Evolutionary conservation across 768 basidiomycete species (phyloP).

Genomic region (Mycena vitilis): DNA sequence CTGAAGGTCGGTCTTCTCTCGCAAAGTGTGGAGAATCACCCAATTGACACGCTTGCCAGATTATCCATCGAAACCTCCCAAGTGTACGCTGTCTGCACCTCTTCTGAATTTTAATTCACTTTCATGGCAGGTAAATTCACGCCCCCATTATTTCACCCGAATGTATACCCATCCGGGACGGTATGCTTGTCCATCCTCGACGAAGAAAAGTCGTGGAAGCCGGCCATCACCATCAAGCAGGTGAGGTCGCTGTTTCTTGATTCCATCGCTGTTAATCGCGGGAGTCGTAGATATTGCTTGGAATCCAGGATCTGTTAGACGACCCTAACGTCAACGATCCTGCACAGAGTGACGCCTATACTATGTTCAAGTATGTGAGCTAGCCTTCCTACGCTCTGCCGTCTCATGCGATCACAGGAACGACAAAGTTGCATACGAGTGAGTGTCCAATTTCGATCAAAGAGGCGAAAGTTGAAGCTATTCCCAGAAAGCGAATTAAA

Average conservation of each 20-base stretch:
- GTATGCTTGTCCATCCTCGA: conserved; percentile 98
- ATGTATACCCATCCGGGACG: conserved; percentile 98
- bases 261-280: conserved; percentile 15
- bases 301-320: conserved; percentile 95
- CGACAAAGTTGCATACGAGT: conserved; percentile 95
- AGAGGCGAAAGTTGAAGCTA: conserved; percentile 19
- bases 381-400: conserved; percentile 1
- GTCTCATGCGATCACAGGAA: conserved; percentile 66
- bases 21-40: neutral
- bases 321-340: conserved; percentile 98
- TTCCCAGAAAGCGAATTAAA: conserved; percentile 78
- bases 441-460: conserved; percentile 44
- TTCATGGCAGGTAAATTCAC: conserved; percentile 90
- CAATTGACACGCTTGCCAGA: conserved; percentile 58
- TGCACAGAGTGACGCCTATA: conserved; percentile 98
- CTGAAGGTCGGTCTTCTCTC: conserved; percentile 76
- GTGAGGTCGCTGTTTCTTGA: conserved; percentile 52
- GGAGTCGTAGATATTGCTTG: conserved; percentile 82
- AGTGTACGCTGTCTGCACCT: conserved; percentile 62
- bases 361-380: conserved; percentile 91
- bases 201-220: conserved; percentile 99
- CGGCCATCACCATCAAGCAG: conserved; percentile 99
- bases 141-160: conserved; percentile 96
- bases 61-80: conserved; percentile 95
- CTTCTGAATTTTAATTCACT: neutral